Evolutionary conservation across 2,329 filamentous ascomycete genomes (phyloP), one percentile per base, ranked within the genome.

Genomic region (Meredithiella fracta): DNA sequence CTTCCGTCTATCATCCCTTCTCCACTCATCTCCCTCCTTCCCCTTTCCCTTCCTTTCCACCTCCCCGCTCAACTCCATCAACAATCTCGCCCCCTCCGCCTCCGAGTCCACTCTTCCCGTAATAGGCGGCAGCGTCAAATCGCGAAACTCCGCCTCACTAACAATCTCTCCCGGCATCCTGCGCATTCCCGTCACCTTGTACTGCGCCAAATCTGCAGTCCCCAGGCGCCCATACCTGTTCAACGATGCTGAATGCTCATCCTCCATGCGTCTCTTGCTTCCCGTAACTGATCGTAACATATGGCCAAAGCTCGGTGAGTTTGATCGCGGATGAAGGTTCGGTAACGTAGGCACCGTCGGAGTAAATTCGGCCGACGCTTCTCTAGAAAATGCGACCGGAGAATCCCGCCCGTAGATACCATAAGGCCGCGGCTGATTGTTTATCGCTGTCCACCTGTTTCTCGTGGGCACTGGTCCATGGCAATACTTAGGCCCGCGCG

Each of bases 51-150:
- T 31, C 4, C 38, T 42, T 9, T 9, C 20, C 23, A 29, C 29
- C 29, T 59, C 63, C 20, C 73, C 66, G 58, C 71, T 71, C 25
- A 76, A 66, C 53, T 72, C 72, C 71, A 76, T 69, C 38, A 76
- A 63, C 4, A 74, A 62, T 58, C 72, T 64, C 17, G 73, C 73
- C 1, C 72, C 73, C n/a, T 51, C 34, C 47, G 72, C 73, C 62
- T 70, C 72, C 53, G n/a, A n/a, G n/a, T 74, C 70, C 11, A 64
- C 64, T 20, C 17, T n/a, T 25, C 49, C n/a, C 11, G 17, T 11
- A 51, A 51, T 51, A 23, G 49, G 49, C 26, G 49, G 49, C 49
- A 51, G 20, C 15, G 40, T 44, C 11, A 44, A 22, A 44, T 44
- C 40, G 11, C 20, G 15, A n/a, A 44, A 17, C 40, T 44, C 20